These are phyloP conservation scores for Neurospora sp. DNA, from an alignment of 495 filamentous ascomycete species.

Conservation along the genomic window DNA sequence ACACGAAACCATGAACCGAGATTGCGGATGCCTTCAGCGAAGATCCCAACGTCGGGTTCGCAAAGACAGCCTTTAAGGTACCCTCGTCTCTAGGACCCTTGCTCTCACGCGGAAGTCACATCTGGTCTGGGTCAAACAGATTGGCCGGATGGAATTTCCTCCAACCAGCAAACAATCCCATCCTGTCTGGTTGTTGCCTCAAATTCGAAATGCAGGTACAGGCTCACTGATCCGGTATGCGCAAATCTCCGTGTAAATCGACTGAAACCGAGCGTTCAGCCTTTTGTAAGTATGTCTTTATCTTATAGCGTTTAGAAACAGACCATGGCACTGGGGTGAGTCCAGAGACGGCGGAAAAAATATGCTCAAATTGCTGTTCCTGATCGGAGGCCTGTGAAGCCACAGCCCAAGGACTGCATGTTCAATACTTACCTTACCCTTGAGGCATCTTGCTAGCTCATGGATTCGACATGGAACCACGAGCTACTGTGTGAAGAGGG, in stretches of 20 bases:
- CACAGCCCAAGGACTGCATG: not conserved
- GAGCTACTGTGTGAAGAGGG: not conserved
- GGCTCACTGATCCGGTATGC: not conserved
- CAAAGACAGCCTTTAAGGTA: not conserved
- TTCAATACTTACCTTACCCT: not conserved
- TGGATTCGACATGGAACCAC: not conserved
- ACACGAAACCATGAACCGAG: not conserved
- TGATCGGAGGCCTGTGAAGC: not conserved
- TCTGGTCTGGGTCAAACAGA: not conserved
- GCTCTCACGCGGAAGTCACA: not conserved
- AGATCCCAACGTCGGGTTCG: not conserved
- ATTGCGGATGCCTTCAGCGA: not conserved
- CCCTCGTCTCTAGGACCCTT: not conserved
- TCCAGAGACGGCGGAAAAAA: not conserved
- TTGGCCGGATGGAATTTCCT: not conserved
- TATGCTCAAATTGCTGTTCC: not conserved
- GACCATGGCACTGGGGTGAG: not conserved
- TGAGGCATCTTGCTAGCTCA: not conserved
- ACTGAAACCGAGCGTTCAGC: not conserved
- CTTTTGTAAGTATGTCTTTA: not conserved
- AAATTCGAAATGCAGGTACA: not conserved
- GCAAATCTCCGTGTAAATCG: not conserved
- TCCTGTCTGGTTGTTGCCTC: not conserved
- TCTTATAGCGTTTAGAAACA: not conserved
- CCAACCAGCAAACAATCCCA: not conserved